Conservation (phyloP, 208 protist genomes). For the Porcisia hertigi region DNA sequence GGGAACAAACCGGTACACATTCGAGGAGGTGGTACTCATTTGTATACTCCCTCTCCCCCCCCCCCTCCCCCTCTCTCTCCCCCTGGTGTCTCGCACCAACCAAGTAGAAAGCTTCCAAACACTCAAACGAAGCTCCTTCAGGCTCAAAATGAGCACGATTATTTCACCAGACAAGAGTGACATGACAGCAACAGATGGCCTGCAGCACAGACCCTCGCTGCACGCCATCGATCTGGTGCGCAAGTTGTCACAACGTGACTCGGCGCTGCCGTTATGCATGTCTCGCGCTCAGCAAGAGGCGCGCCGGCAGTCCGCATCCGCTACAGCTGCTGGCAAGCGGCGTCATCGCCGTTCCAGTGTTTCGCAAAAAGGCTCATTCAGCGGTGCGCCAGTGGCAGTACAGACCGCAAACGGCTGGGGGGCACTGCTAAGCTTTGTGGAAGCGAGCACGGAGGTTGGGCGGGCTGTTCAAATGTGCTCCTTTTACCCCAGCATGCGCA, state of each 20-base stretch:
- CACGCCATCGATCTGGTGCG: conserved; percentile 2
- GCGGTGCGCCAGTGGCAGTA: neutral
- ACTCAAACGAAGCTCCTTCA: neutral
- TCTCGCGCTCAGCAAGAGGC: conserved; percentile 45
- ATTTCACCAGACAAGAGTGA: conserved; percentile 1
- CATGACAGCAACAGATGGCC: neutral
- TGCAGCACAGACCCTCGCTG: conserved; percentile 11
- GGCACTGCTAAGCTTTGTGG: conserved; percentile 7
- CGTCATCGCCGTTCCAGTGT: neutral
- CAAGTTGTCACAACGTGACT: conserved; percentile 16
- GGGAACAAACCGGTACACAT: too few relatives aligned
- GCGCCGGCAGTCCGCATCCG: conserved; percentile 3
- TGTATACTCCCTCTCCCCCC: too few relatives aligned
- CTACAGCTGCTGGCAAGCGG: conserved; percentile 3
- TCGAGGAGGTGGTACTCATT: too few relatives aligned
- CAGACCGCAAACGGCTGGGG: conserved; percentile 17
- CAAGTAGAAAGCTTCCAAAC: too few relatives aligned
- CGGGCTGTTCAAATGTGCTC: conserved; percentile 66
- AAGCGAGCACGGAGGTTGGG: conserved; percentile 30
- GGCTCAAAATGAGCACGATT: conserved; percentile 5
- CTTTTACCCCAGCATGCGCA: conserved; percentile 75
- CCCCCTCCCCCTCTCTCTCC: neutral
- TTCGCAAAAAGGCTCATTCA: neutral
- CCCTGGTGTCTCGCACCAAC: too few relatives aligned
- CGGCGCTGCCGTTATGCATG: conserved; percentile 48